phyloP scores from a whole-genome alignment of 768 basidiomycete species.

The Wakefieldia striispora region DNA sequence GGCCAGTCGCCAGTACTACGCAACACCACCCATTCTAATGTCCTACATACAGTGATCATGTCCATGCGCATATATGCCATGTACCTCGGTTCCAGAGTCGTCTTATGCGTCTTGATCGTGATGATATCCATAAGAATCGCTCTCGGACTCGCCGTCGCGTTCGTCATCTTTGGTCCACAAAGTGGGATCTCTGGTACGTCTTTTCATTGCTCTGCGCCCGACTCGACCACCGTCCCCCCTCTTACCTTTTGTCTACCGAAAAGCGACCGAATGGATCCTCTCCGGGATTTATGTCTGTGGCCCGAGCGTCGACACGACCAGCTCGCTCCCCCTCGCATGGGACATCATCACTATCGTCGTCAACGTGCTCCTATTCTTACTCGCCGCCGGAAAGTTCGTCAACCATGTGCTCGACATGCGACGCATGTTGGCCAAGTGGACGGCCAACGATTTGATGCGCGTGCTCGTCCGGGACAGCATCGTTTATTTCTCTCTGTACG shows the following conservation, averaged over 20 bases:
- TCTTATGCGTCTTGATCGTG: conserved; percentile 7
- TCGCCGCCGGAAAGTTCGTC: conserved; percentile 14
- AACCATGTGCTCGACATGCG: conserved; percentile 9
- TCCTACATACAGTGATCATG: no score
- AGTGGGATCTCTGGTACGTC: conserved; percentile 16
- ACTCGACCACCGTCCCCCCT: no score
- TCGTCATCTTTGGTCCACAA: conserved; percentile 12
- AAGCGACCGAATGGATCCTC: conserved; percentile 16
- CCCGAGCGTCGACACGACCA: neutral
- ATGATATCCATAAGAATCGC: conserved; percentile 5
- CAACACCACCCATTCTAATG: no score
- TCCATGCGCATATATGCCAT: no score
- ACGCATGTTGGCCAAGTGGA: conserved; percentile 8
- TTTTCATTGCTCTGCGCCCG: no score
- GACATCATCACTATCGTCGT: conserved; percentile 10
- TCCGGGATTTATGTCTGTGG: conserved; percentile 17
- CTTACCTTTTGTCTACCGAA: neutral
- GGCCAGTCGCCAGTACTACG: no score
- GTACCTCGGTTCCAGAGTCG: conserved; percentile 6
- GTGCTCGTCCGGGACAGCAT: conserved; percentile 18
- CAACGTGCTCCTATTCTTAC: conserved; percentile 13
- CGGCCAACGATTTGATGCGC: conserved; percentile 12
- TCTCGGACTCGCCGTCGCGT: conserved; percentile 7
- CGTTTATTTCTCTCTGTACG: conserved; percentile 20
- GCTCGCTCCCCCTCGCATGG: conserved; percentile 13